Evolutionary conservation across 1,139 yeast genomes (phyloP).

Genomic region (Nakaseomyces uthaithaninus): DNA sequence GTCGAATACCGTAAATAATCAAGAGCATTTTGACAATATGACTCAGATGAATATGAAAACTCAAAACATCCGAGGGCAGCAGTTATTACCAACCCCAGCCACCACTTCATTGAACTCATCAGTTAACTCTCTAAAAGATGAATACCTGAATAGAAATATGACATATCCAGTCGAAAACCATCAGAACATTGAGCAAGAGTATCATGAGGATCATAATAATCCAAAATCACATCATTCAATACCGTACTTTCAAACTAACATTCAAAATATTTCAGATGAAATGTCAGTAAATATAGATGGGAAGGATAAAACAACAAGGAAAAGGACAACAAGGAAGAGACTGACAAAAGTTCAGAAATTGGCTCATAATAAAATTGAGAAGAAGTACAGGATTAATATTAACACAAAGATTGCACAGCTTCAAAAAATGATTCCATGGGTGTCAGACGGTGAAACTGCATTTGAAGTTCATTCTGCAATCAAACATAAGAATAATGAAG

Average conservation of each 20-base stretch:
- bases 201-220: background rate
- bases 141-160: background rate
- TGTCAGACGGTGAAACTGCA: constrained; percentile 49
- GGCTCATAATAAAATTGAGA: constrained; percentile 65
- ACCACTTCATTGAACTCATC: background rate
- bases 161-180: background rate
- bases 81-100: background rate
- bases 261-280: background rate
- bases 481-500: constrained; percentile 11
- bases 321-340: constrained; percentile 49
- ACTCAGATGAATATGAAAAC: background rate
- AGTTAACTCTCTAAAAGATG: background rate
- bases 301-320: constrained; percentile 24
- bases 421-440: constrained; percentile 56
- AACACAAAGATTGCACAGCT: constrained; percentile 61
- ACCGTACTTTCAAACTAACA: background rate
- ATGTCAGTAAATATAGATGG: background rate
- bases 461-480: constrained; percentile 40
- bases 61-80: background rate
- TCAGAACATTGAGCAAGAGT: background rate
- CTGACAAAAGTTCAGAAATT: constrained; percentile 54
- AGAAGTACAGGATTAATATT: constrained; percentile 61
- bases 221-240: background rate
- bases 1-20: background rate
- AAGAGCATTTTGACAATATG: background rate